Conservation (phyloP, 257 asterid genomes). For the Jacaranda mimosifolia region DNA sequence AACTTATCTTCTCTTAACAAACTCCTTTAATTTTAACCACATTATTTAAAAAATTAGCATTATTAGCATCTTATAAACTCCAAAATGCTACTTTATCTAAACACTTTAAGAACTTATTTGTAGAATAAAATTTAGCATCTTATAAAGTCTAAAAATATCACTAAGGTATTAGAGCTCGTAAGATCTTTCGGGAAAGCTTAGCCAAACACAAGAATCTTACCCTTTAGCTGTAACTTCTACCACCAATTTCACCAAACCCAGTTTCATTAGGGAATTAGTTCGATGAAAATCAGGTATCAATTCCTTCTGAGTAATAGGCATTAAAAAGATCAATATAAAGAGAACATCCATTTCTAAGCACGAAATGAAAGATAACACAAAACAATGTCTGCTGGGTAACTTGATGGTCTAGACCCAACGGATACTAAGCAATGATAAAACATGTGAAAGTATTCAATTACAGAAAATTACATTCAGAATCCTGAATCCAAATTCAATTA, state of each 20-base stretch:
- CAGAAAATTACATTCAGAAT: slow-evolving; percentile 15
- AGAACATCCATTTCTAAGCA: slow-evolving; percentile 6
- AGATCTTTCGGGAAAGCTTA: no score
- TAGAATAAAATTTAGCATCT: no score
- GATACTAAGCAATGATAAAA: background rate
- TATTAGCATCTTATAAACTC: no score
- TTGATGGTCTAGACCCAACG: background rate
- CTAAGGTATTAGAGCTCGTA: no score
- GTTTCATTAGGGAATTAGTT: background rate
- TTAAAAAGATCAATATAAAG: background rate
- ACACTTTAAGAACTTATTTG: no score
- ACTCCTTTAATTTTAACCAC: no score
- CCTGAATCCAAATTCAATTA: slow-evolving; percentile 7
- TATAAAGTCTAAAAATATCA: no score
- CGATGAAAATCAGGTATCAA: background rate
- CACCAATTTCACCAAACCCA: background rate
- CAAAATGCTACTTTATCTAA: no score
- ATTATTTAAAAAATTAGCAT: no score
- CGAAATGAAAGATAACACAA: background rate
- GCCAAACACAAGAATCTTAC: background rate
- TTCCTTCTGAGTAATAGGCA: background rate
- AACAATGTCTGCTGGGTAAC: background rate
- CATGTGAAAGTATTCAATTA: slow-evolving; percentile 13
- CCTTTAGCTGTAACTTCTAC: background rate
- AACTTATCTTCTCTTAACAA: no score